These are phyloP conservation scores for Mycosphaerella arachidis DNA, from an alignment of 2,329 filamentous ascomycete species.

Conservation along the genomic window DNA sequence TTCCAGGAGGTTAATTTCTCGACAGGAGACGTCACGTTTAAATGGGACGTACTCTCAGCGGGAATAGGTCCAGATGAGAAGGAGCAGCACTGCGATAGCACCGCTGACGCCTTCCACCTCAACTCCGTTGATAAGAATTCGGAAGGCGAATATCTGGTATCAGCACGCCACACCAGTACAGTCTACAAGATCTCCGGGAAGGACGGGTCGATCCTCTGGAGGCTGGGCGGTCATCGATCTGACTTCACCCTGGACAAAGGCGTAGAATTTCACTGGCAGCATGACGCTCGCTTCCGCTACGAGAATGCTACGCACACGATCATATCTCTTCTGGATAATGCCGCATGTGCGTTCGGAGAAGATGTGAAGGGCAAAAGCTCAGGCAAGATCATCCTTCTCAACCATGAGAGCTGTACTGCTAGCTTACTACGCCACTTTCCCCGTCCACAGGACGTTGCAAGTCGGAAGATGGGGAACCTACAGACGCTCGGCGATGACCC, in stretches of 20 bases:
- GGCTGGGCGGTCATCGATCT: conserved; percentile 30
- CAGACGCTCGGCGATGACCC: conserved; percentile 15
- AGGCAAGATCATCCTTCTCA: conserved; percentile 8
- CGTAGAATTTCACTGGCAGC: conserved; percentile 28
- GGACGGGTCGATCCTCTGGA: conserved; percentile 35
- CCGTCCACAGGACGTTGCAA: conserved; percentile 26
- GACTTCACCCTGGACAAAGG: not conserved
- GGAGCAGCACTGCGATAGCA: too few species aligned
- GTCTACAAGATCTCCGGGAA: conserved; percentile 35
- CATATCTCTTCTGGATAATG: conserved; percentile 23
- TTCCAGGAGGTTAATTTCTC: too few species aligned
- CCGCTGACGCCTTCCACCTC: conserved; percentile 24
- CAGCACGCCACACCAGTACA: conserved; percentile 35
- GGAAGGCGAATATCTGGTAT: conserved; percentile 37
- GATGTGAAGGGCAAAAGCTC: not conserved
- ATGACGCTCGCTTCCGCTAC: conserved; percentile 6
- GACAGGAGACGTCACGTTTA: too few species aligned
- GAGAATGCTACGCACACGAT: conserved; percentile 7
- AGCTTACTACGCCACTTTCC: not conserved
- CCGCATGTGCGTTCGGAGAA: not conserved
- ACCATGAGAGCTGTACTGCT: not conserved
- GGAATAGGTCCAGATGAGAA: too few species aligned
- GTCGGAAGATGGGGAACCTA: not conserved
- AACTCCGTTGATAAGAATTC: conserved; percentile 40
- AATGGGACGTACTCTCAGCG: too few species aligned